A percentile compares a stretch with the other conserved stretches of the same genome.
Evolutionary conservation across 1,284 basidiomycete genomes (phyloP).

Genomic region (Irpex sp.): DNA sequence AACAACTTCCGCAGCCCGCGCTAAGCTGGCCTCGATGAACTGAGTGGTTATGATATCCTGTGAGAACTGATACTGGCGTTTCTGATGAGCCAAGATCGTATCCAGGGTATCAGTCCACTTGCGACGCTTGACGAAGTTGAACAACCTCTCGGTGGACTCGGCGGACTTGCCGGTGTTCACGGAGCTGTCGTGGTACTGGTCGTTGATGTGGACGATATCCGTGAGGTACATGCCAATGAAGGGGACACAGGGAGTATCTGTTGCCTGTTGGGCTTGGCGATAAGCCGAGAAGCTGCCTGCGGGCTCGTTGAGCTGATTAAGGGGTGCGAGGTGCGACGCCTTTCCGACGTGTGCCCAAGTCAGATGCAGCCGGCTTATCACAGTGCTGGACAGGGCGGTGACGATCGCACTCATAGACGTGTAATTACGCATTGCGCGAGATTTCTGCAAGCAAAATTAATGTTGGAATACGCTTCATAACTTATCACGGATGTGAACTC

Average conservation of each 20-base stretch:
- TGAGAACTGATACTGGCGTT: constrained; percentile 44
- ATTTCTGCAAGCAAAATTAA: constrained; percentile 45
- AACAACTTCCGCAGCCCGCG: constrained; percentile 37
- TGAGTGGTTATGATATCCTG: constrained; percentile 42
- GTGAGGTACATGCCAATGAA: constrained; percentile 62
- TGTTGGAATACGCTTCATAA: neutral
- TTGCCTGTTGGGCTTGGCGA: constrained; percentile 43
- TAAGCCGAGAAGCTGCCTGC: constrained; percentile 55
- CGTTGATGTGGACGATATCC: constrained; percentile 53
- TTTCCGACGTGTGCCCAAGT: constrained; percentile 67
- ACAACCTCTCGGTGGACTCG: constrained; percentile 17
- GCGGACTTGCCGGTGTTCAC: constrained; percentile 18
- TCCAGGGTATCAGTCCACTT: constrained; percentile 53
- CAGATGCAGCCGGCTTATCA: constrained; percentile 52
- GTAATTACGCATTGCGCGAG: constrained; percentile 60
- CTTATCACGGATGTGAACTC: constrained; percentile 18
- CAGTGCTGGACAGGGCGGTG: constrained; percentile 56
- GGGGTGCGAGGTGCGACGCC: constrained; percentile 44
- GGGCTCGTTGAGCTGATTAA: constrained; percentile 55
- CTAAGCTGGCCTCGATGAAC: constrained; percentile 47
- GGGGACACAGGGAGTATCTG: constrained; percentile 62
- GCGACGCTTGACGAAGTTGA: constrained; percentile 55
- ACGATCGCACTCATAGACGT: constrained; percentile 66
- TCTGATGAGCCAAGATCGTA: constrained; percentile 57
- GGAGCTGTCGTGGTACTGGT: constrained; percentile 43